Base-by-base conservation (phyloP, 805 yeast species). In the Myxozyma udenii region DNA sequence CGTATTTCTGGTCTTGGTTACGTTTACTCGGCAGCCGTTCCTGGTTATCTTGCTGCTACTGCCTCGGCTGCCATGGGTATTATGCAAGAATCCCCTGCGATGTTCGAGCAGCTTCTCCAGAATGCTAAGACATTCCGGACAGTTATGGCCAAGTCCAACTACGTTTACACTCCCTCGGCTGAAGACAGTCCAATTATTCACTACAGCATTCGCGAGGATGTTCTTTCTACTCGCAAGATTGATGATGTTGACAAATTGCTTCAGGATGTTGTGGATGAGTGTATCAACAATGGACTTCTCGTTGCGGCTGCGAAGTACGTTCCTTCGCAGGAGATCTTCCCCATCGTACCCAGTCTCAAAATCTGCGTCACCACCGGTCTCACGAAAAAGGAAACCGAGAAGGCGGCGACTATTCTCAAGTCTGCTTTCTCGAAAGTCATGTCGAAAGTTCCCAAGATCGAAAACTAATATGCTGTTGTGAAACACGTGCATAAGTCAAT, bases 11-110 rank as follows among this genome's bases (percentile, higher is more conserved):
- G 95, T 12, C 76, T 77, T 59, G 96, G 96, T 2, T 93, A 88
- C 66, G 93, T 93, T 55, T 93, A 87, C 68, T 85, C 95, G 63
- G 98, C 98, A 5, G 79, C 96, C 1, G 78, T 91, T 66, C 98
- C 98, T 11, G 95, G 97, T 22, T 91, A 85, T 69, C 78, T 88
- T 39, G 95, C 95, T 1, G 77, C 73, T 50, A 81, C 83, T 2
- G 78, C 78, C 0, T 77, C 86, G 1, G 73, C 74, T 47, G 77
- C 79, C 0, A 72, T 87, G 37, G 64, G 72, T 14, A 67, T 80
- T 37, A 71, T 87, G 57, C 75, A 73, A 36, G 64, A 68, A 33
- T 60, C 65, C 36, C 56, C 60, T 3, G 53, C 43, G 14, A 19
- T 61, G 40, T 48, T 58, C 14, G 18, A 28, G 9, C 59, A 61